Evolutionary conservation across 2,329 filamentous ascomycete genomes (phyloP).

Genomic region (Trichophyton schoenleinii): DNA sequence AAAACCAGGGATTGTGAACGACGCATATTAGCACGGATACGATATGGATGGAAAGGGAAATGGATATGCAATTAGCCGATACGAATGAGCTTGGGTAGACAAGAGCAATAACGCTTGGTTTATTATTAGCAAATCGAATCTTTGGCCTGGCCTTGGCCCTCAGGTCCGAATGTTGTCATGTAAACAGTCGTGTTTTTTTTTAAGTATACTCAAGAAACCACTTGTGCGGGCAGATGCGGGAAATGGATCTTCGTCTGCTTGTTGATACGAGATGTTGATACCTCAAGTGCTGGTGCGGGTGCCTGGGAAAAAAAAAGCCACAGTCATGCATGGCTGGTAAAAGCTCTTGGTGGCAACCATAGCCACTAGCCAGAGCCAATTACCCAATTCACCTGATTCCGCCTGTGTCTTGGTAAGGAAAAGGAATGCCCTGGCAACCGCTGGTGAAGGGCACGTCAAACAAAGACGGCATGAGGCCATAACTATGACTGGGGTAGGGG

Average conservation of each 20-base stretch:
- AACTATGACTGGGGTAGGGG: neutral
- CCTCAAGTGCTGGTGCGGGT: neutral
- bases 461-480: neutral
- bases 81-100: neutral
- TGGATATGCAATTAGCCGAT: conserved; percentile 2
- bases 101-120: neutral
- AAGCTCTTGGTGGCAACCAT: neutral
- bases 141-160: neutral
- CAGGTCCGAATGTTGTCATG: neutral
- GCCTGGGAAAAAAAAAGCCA: neutral
- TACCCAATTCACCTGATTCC: neutral
- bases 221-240: conserved; percentile 1
- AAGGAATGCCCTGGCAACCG: neutral
- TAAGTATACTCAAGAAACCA: neutral
- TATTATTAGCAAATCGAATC: conserved; percentile 2
- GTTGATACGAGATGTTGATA: conserved; percentile 1
- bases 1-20: neutral
- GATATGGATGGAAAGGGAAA: neutral
- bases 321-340: neutral
- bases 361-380: neutral
- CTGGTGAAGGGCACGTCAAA: neutral
- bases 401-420: neutral
- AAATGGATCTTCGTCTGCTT: neutral
- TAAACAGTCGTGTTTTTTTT: neutral
- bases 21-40: neutral